Percentiles rank a stretch among this genome's conserved stretches.
Evolutionary conservation across 2,329 filamentous ascomycete genomes (phyloP).

Genomic region (Claviceps quebecensis): DNA sequence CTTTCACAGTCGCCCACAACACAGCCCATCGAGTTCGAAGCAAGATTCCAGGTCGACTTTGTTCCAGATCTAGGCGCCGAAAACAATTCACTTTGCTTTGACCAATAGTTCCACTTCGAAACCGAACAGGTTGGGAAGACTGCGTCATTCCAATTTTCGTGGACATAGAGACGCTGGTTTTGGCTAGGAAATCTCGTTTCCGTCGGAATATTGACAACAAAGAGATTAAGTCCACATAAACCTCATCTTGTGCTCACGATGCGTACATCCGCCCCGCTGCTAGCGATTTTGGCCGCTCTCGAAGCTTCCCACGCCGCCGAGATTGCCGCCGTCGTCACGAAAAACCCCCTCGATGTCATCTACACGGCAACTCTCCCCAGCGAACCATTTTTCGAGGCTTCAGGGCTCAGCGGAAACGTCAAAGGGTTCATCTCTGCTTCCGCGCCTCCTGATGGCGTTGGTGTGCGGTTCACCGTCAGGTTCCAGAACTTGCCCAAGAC

Average conservation of each 20-base stretch:
- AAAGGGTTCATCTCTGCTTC: conserved; percentile 37
- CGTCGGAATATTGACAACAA: too few relatives aligned
- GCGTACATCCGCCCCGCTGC: not conserved
- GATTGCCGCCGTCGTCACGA: conserved; percentile 35
- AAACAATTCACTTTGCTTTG: too few relatives aligned
- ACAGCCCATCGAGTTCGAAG: too few relatives aligned
- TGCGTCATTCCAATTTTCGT: too few relatives aligned
- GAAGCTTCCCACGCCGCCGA: conserved; percentile 10
- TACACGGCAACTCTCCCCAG: conserved; percentile 45
- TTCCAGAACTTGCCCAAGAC: conserved; percentile 45
- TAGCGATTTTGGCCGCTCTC: not conserved
- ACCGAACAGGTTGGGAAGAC: too few relatives aligned
- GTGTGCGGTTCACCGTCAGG: conserved; percentile 39
- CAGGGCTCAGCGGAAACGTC: conserved; percentile 26
- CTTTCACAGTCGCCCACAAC: too few relatives aligned
- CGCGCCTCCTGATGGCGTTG: conserved; percentile 33
- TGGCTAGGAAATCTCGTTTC: too few relatives aligned
- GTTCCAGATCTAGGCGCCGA: too few relatives aligned
- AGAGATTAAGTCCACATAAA: too few relatives aligned
- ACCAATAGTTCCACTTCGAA: too few relatives aligned
- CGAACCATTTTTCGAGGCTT: conserved; percentile 35
- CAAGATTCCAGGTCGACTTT: too few relatives aligned
- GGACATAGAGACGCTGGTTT: too few relatives aligned
- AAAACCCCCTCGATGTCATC: conserved; percentile 38
- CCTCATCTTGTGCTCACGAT: not conserved